A percentile compares a stretch with the other conserved stretches of the same genome.
These are phyloP conservation scores for Spathaspora girioi DNA, from an alignment of 805 yeast species.

Conservation along the genomic window DNA sequence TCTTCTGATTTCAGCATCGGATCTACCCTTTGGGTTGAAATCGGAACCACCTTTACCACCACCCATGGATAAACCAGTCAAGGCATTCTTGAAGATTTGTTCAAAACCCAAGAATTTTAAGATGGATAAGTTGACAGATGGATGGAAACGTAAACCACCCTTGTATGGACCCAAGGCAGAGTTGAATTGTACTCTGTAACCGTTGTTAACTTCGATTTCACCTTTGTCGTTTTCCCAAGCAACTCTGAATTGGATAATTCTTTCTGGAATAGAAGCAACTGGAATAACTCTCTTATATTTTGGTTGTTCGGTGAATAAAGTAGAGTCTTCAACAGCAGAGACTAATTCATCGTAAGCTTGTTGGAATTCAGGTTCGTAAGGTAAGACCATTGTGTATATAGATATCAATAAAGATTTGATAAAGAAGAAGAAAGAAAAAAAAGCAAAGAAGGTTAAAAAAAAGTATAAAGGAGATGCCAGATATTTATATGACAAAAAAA, in stretches of 20 bases:
- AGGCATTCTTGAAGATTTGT: conserved; percentile 97
- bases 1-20: conserved; percentile 92
- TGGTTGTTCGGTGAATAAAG: conserved; percentile 85
- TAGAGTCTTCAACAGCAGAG: conserved; percentile 85
- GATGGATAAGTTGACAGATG: conserved; percentile 91
- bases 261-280: conserved; percentile 91
- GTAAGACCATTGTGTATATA: conserved; percentile 58
- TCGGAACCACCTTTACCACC: conserved; percentile 99
- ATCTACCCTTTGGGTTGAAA: conserved; percentile 94
- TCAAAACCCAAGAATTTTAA: conserved; percentile 96
- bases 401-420: neutral
- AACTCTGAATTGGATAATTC: conserved; percentile 95
- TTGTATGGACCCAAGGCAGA: conserved; percentile 98
- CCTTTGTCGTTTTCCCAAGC: conserved; percentile 97
- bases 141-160: conserved; percentile 98
- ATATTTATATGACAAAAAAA: neutral
- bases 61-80: conserved; percentile 96
- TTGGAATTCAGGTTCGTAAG: conserved; percentile 96
- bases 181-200: conserved; percentile 98
- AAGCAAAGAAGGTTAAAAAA: neutral
- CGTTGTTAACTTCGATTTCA: conserved; percentile 87
- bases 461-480: neutral
- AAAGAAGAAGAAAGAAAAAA: neutral
- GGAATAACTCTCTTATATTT: conserved; percentile 84
- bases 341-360: conserved; percentile 96